Conservation (phyloP, 2,329 filamentous ascomycete species). For the Lomentospora prolificans region DNA sequence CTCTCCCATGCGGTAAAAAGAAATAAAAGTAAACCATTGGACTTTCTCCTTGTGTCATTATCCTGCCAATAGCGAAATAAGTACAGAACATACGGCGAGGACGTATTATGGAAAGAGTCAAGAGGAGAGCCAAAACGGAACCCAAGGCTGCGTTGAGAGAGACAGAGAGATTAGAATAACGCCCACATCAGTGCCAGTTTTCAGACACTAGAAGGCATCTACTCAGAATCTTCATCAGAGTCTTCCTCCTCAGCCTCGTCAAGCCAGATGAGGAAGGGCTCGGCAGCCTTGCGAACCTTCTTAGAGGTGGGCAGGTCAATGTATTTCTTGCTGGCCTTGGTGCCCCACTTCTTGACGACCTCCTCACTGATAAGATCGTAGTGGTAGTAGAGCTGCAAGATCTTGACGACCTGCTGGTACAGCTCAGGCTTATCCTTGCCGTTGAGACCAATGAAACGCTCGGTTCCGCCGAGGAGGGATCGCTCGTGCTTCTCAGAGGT, state of each 20-base stretch:
- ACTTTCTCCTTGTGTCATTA: too few species aligned
- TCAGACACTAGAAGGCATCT: neutral
- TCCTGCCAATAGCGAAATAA: neutral
- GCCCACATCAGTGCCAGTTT: neutral
- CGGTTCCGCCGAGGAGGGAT: slow-evolving; percentile 87
- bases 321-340: slow-evolving; percentile 97
- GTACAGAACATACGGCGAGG: neutral
- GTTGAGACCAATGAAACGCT: slow-evolving; percentile 69
- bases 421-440: slow-evolving; percentile 73
- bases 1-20: neutral
- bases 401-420: slow-evolving; percentile 65
- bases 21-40: too few species aligned
- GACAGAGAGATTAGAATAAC: too few species aligned
- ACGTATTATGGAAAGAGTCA: neutral
- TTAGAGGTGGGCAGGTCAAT: slow-evolving; percentile 81
- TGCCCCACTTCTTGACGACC: slow-evolving; percentile 79
- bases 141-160: neutral
- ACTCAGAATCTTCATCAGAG: slow-evolving; percentile 34
- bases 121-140: neutral
- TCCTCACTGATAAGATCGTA: slow-evolving; percentile 84
- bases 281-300: slow-evolving; percentile 90
- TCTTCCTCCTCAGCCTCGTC: slow-evolving; percentile 73
- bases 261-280: slow-evolving; percentile 92
- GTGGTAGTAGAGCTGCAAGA: slow-evolving; percentile 85
- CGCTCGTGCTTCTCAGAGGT: slow-evolving; percentile 91